These are phyloP conservation scores for Triangularia verruculosa DNA, from an alignment of 2,329 filamentous ascomycete genomes.

Conservation along the genomic window DNA sequence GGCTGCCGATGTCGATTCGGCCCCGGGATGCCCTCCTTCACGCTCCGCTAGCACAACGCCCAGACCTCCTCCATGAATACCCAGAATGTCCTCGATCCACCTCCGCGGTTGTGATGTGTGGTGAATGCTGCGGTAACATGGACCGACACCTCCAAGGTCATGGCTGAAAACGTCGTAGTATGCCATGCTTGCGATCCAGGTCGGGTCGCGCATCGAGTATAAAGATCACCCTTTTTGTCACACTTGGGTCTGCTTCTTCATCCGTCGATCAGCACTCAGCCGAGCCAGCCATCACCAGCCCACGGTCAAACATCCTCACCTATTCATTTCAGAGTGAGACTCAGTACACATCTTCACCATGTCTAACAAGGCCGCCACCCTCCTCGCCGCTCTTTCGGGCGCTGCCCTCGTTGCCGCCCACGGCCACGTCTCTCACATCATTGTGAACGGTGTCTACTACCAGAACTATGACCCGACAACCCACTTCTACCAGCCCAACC, in stretches of 20 bases:
- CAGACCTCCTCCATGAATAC: background rate
- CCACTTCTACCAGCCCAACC: conserved; percentile 37
- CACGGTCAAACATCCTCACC: background rate
- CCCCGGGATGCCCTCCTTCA: conserved; percentile 2
- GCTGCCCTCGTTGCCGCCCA: conserved; percentile 34
- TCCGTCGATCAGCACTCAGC: conserved; percentile 4
- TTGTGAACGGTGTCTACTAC: conserved; percentile 43
- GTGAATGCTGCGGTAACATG: conserved; percentile 6
- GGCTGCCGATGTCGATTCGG: background rate
- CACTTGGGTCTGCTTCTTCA: background rate
- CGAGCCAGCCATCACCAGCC: background rate
- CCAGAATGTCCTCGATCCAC: background rate
- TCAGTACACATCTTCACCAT: conserved; percentile 3
- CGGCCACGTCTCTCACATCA: conserved; percentile 42
- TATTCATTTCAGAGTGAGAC: background rate
- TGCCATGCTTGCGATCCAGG: background rate
- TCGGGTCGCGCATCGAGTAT: background rate
- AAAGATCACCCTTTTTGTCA: conserved; percentile 2
- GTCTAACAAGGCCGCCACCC: conserved; percentile 16
- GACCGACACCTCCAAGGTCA: background rate
- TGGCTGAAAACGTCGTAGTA: background rate
- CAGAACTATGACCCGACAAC: conserved; percentile 40
- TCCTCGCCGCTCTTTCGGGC: conserved; percentile 24
- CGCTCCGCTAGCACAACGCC: background rate
- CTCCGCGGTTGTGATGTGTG: background rate